Conservation (phyloP, 208 protist species). For the Trypanosoma melophagium region DNA sequence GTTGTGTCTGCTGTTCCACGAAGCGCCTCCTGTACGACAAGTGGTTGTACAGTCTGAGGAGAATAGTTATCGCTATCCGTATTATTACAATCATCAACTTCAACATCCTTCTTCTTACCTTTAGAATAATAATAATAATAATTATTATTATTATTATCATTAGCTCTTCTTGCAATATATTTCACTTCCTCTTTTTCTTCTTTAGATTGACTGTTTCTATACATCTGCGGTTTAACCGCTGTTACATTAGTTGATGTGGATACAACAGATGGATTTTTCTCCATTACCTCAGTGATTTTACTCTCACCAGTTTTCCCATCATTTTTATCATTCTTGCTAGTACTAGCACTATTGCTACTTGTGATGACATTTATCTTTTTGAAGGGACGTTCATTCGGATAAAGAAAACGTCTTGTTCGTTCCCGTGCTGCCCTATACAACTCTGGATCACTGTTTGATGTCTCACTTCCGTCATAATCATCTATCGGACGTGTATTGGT, state of each 20-base stretch:
- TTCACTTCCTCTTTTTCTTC: no score
- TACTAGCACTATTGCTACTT: neutral
- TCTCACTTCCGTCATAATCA: constrained; percentile 5
- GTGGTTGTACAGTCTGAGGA: neutral
- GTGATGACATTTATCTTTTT: constrained; percentile 1
- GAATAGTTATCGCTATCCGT: neutral
- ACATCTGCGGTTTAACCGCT: no score
- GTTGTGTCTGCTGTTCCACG: neutral
- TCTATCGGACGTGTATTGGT: neutral
- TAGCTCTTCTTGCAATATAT: no score
- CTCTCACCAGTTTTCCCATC: no score
- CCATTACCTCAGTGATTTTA: no score
- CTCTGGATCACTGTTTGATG: constrained; percentile 48
- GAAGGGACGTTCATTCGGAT: constrained; percentile 20
- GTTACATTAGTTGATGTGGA: no score
- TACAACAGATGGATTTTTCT: no score
- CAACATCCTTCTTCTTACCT: no score
- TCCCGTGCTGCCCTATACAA: constrained; percentile 37
- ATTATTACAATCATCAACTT: no score
- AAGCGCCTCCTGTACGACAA: constrained; percentile 18
- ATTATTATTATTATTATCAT: no score
- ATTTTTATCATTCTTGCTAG: neutral
- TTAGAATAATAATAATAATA: no score
- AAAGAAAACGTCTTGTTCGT: constrained; percentile 47
- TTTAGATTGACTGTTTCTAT: no score